Percentiles rank a stretch among this genome's conserved stretches.
Evolutionary conservation across 2,329 filamentous ascomycete genomes (phyloP).

Genomic region (Chrysoporthe deuterocubensis): DNA sequence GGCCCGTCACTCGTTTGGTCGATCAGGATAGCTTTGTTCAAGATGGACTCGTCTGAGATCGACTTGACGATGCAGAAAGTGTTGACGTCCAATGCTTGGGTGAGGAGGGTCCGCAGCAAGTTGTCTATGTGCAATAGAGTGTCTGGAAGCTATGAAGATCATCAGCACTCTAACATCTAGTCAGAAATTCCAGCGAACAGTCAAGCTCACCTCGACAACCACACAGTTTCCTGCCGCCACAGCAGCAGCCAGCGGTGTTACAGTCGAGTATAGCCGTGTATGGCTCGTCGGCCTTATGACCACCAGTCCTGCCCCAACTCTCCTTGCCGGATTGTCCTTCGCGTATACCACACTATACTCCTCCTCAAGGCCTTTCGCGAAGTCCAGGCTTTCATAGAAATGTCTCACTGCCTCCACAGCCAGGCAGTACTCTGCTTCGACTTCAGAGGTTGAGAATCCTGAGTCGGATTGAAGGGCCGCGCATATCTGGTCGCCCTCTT

Average conservation of each 20-base stretch:
- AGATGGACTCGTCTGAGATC: constrained; percentile 28
- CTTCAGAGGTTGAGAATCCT: constrained; percentile 38
- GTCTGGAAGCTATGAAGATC: constrained; percentile 31
- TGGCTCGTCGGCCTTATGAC: constrained; percentile 39
- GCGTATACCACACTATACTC: constrained; percentile 38
- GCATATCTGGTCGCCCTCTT: constrained; percentile 36
- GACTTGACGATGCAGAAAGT: constrained; percentile 33
- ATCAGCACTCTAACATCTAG: background rate
- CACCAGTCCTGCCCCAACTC: constrained; percentile 36
- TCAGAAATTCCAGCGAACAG: background rate
- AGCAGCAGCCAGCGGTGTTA: constrained; percentile 40
- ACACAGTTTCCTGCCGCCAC: constrained; percentile 44
- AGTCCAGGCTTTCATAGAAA: constrained; percentile 37
- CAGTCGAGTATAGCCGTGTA: constrained; percentile 39
- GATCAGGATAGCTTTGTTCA: constrained; percentile 33
- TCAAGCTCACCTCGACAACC: constrained; percentile 37
- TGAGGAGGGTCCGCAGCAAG: constrained; percentile 32
- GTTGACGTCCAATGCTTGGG: constrained; percentile 34
- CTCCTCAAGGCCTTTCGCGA: constrained; percentile 33
- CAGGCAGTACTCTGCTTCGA: constrained; percentile 38
- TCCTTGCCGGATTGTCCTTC: constrained; percentile 32
- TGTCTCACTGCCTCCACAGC: constrained; percentile 37
- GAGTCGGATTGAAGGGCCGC: constrained; percentile 40
- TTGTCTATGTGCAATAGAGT: constrained; percentile 33
- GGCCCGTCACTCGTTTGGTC: constrained; percentile 33